These are phyloP conservation scores for Paulownia fortunei DNA, from an alignment of 257 asterid species.

Conservation along the genomic window DNA sequence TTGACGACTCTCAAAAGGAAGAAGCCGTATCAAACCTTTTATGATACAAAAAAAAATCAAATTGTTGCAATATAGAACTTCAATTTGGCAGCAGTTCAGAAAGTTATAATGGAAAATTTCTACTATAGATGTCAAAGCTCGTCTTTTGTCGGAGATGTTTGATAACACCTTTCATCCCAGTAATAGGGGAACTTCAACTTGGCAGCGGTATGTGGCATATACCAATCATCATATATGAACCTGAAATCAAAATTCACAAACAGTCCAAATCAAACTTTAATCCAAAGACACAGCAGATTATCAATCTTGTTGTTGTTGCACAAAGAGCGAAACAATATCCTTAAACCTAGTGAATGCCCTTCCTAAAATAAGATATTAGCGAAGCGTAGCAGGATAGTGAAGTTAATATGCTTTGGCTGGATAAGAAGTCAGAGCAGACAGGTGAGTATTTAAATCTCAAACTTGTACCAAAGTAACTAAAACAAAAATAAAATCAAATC, in stretches of 20 bases:
- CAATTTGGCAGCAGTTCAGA: background rate
- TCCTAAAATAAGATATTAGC: no score
- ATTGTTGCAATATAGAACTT: background rate
- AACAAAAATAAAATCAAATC: no score
- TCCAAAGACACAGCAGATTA: background rate
- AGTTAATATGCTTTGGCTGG: no score
- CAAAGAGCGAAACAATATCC: background rate
- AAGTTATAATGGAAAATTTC: slow-evolving; percentile 7
- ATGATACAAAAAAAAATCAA: slow-evolving; percentile 19
- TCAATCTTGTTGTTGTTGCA: background rate
- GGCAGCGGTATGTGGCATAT: slow-evolving; percentile 95
- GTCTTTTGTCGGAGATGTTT: slow-evolving; percentile 53
- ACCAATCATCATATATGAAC: slow-evolving; percentile 89
- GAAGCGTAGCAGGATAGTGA: no score
- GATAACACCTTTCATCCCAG: slow-evolving; percentile 79
- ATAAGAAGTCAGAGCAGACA: no score
- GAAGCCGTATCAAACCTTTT: no score
- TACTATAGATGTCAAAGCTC: slow-evolving; percentile 75
- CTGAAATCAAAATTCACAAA: slow-evolving; percentile 46
- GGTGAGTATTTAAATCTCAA: no score
- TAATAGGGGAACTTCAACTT: slow-evolving; percentile 71
- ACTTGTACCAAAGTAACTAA: no score
- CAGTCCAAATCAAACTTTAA: background rate
- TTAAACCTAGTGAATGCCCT: no score
- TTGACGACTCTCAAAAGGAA: no score